Base-by-base conservation (phyloP, 768 basidiomycete genomes). In the Boletus rubroflammeus region DNA sequence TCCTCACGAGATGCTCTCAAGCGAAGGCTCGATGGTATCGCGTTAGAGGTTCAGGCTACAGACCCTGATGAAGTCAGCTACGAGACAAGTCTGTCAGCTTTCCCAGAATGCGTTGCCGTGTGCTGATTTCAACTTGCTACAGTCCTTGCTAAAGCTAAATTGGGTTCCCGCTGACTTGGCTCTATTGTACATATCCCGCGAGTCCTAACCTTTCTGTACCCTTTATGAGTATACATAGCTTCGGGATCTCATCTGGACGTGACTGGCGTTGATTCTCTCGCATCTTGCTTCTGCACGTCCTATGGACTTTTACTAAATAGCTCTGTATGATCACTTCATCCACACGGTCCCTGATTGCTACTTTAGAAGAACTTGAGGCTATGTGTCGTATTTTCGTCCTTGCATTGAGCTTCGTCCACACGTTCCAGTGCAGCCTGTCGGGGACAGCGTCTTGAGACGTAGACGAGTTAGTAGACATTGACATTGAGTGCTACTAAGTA, bases 1-100 rank as follows among this genome's bases (percentile, higher is more conserved):
- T 85, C 92, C 23, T 98, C 96, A 48, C 88, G 85, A 68, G 90
- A 93, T 14, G 88, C 86, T 6, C 73, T 99, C 51, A 82, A 83
- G 66, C 81, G 80, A 54, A 65, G 78, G 29, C 81, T 98, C 21
- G 82, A 81, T n/a, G 96, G 95, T 41, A 81, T 97, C 65, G 76
- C 81, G 2, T 58, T 81, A 46, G 94, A 98, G 73, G 80, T 98
- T 57, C 95, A 98, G 73, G 95, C 81, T 52, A 94, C 90, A 46
- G 92, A 91, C 36, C 70, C 55, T 54, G 69, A 72, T 56, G 93
- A 98, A 68, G 79, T 97, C 58, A 76, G 81, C 26, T 75, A 83
- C 62, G 84, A 92, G 39, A 76, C 71, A 59, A 78, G 95, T 96
- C 42, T 53, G 83, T 74, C 53, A 1, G 17, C 13, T 34, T 35